Conservation (phyloP, 2,329 filamentous ascomycete genomes). For the Parastagonospora nodorum region DNA sequence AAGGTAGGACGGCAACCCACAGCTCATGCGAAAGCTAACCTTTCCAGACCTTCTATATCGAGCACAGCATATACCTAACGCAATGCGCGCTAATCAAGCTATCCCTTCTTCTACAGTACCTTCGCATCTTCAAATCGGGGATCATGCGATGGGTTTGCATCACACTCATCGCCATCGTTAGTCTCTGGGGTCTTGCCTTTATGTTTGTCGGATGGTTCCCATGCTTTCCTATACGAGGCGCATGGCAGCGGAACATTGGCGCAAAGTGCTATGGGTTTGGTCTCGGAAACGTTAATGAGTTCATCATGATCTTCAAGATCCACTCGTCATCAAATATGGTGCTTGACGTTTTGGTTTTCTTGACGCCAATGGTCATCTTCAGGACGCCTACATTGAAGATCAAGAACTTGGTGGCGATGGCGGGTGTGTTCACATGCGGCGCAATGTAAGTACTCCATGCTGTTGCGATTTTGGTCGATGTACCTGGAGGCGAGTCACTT, state of each 20-base stretch:
- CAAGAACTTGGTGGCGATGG: slow-evolving; percentile 36
- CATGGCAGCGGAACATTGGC: slow-evolving; percentile 25
- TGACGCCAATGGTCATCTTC: slow-evolving; percentile 39
- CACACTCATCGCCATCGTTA: slow-evolving; percentile 24
- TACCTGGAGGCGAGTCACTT: neutral
- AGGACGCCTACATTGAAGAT: slow-evolving; percentile 27
- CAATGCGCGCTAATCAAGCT: slow-evolving; percentile 42
- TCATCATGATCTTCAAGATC: slow-evolving; percentile 31
- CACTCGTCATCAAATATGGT: slow-evolving; percentile 43
- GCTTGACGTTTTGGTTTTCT: slow-evolving; percentile 40
- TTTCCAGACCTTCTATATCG: slow-evolving; percentile 34
- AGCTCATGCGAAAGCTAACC: neutral
- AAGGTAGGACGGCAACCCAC: slow-evolving; percentile 8
- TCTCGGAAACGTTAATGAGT: slow-evolving; percentile 17
- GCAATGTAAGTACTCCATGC: slow-evolving; percentile 30
- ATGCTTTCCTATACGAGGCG: slow-evolving; percentile 31
- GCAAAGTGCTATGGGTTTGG: slow-evolving; percentile 39
- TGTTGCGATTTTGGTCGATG: neutral
- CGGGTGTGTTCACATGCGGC: slow-evolving; percentile 39
- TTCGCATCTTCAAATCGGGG: slow-evolving; percentile 44
- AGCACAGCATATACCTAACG: slow-evolving; percentile 35
- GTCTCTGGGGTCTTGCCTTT: slow-evolving; percentile 39
- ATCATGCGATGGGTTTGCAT: slow-evolving; percentile 36
- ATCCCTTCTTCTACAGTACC: slow-evolving; percentile 43
- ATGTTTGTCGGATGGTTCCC: slow-evolving; percentile 38